Base-by-base conservation (phyloP, 768 basidiomycete genomes). In the Tricholoma terreum region DNA sequence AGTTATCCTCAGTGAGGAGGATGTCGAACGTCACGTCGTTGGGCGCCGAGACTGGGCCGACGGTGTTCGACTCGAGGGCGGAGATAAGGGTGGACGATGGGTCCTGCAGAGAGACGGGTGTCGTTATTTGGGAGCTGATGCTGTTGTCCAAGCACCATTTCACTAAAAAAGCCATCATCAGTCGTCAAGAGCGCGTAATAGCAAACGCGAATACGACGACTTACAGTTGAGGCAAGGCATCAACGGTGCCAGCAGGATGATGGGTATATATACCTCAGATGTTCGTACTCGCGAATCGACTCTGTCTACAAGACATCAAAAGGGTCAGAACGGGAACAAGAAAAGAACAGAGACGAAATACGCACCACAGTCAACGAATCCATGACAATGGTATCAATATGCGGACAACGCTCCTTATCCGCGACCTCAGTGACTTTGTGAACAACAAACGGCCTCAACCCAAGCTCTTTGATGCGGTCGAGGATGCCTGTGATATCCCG, bases 321-420 rank as follows among this genome's bases (percentile, higher is more conserved):
- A n/a, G 57, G 48, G 21, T 21, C 7, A 15, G 36, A n/a, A 38
- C n/a, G n/a, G n/a, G n/a, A n/a, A n/a, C n/a, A n/a, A 38, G 55
- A 12, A 46, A 27, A 42, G 11, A 3, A 56, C 14, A 36, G 36
- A 38, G 36, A 38, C 36, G 1, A 38, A 38, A 38, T 38, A 38
- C 90, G 64, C 69, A 96, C 94, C 65, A 92, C 85, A 45, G 71
- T 78, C 60, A 96, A 75, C 40, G 92, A 91, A 75, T 98, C 96
- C n/a, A n/a, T n/a, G 46, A 98, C 89, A 61, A 98, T 94, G 8
- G 95, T 94, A 69, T 99, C 96, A 63, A 97, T 90, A 67, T 92
- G 87, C 1, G 91, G 91, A 65, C 86, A 88, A 54, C 80, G 84
- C 53, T 90, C 86, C 75, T 89, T 92, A 65, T 89, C 86, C 43